Conservation (phyloP, 2,329 filamentous ascomycete species). For the Drechslerella dactyloides region DNA sequence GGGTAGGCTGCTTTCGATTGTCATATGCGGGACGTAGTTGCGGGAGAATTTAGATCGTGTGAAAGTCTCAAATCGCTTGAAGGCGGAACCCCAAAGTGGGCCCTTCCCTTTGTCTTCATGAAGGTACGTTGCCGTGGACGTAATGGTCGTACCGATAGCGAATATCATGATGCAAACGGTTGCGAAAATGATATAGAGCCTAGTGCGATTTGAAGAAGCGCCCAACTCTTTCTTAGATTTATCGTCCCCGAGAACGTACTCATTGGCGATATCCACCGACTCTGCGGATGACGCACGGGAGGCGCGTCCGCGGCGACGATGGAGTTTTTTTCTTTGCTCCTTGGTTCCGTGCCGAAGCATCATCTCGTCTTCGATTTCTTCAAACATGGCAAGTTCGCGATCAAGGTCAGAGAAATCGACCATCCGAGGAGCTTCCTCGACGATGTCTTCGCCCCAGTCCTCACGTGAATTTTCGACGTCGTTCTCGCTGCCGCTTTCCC, state of each 20-base stretch:
- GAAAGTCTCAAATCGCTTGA: too few relatives aligned
- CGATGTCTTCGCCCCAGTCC: neutral
- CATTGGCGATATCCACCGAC: neutral
- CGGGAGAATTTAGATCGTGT: too few relatives aligned
- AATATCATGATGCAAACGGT: neutral
- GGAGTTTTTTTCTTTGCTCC: constrained; percentile 1
- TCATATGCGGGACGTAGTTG: too few relatives aligned
- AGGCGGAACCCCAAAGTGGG: constrained; percentile 21
- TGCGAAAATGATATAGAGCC: neutral
- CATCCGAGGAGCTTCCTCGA: constrained; percentile 3
- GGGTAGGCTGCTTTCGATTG: too few relatives aligned
- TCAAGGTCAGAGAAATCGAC: constrained; percentile 27
- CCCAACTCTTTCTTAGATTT: too few relatives aligned
- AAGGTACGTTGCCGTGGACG: constrained; percentile 10
- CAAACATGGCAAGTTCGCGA: constrained; percentile 11
- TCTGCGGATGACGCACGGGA: too few relatives aligned
- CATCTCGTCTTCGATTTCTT: constrained; percentile 10
- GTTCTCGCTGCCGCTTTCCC: neutral
- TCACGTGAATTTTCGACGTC: constrained; percentile 5
- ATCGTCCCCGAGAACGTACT: too few relatives aligned
- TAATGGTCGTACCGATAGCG: neutral
- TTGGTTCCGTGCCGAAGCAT: constrained; percentile 10
- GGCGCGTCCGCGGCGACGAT: constrained; percentile 1
- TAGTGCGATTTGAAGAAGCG: too few relatives aligned
- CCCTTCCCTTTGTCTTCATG: constrained; percentile 10